These are phyloP conservation scores for Xylariomycetidae sp. DNA, from an alignment of 2,329 filamentous ascomycete species.

Conservation along the genomic window DNA sequence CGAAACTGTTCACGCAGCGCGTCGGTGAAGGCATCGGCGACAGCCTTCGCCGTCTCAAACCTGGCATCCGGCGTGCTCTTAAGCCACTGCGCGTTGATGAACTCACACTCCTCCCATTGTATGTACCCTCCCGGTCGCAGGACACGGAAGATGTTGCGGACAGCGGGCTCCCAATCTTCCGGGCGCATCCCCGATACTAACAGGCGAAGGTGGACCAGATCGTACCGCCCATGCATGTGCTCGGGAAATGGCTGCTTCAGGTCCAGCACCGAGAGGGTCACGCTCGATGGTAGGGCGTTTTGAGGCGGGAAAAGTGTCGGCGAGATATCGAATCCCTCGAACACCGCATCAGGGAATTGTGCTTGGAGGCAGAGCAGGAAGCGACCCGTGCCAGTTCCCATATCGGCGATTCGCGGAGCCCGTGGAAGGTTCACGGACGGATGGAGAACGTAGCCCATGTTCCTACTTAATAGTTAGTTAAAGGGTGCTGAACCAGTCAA, in stretches of 20 bases:
- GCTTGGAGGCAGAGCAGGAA: conserved; percentile 6
- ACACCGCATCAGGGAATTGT: conserved; percentile 4
- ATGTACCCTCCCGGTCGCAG: conserved; percentile 2
- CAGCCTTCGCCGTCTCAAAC: conserved; percentile 1
- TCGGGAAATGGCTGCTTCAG: conserved; percentile 8
- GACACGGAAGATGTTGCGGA: conserved; percentile 2
- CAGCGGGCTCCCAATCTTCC: conserved; percentile 4
- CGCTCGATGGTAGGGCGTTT: not conserved
- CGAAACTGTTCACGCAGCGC: conserved; percentile 4
- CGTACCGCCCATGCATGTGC: conserved; percentile 6
- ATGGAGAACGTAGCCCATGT: conserved; percentile 9
- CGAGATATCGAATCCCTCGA: conserved; percentile 9
- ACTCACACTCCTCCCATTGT: conserved; percentile 13
- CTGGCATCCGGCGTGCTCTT: not conserved
- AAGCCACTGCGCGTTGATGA: conserved; percentile 6
- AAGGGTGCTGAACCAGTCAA: not conserved
- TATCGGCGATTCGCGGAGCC: conserved; percentile 4
- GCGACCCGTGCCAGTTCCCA: conserved; percentile 6
- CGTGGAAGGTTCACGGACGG: conserved; percentile 6
- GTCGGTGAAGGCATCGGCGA: conserved; percentile 2
- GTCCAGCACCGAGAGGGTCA: conserved; percentile 4
- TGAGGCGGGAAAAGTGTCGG: conserved; percentile 3
- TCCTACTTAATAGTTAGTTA: conserved; percentile 1
- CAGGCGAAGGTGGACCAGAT: conserved; percentile 9
- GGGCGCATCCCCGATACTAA: conserved; percentile 8